phyloP scores from a whole-genome alignment of 345 rosid genomes.

The Brassica juncea region DNA sequence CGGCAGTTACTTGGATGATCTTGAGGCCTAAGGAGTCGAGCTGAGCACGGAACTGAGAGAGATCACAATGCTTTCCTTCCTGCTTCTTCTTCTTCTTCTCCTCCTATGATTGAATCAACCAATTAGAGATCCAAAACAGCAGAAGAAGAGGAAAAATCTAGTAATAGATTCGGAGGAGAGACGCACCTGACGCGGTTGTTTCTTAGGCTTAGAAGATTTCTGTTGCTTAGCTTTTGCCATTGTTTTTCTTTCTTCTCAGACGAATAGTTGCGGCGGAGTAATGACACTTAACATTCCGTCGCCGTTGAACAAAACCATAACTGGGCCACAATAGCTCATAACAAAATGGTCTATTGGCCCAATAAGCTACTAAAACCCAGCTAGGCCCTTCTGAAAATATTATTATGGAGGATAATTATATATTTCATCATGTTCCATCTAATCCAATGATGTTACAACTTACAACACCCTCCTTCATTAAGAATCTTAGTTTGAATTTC shows the following conservation, averaged over 20 bases:
- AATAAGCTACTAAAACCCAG: neutral
- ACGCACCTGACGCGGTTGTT: constrained; percentile 50
- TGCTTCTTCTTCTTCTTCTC: constrained; percentile 44
- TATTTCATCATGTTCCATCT: no score
- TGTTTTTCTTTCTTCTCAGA: neutral
- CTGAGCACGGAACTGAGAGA: constrained; percentile 61
- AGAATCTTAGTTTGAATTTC: no score
- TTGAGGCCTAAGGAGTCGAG: constrained; percentile 72
- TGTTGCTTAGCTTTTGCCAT: constrained; percentile 84
- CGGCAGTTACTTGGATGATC: constrained; percentile 77
- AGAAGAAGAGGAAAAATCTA: neutral
- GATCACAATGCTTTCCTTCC: constrained; percentile 54
- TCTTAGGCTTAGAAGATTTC: constrained; percentile 63
- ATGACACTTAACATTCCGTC: neutral
- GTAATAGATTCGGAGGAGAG: neutral
- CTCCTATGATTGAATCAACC: constrained; percentile 37
- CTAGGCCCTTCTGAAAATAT: neutral
- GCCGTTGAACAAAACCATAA: constrained; percentile 5
- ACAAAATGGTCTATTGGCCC: neutral
- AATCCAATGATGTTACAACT: no score
- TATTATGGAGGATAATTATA: no score
- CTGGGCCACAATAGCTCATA: neutral
- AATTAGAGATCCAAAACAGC: neutral
- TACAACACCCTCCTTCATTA: no score
- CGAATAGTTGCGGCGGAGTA: constrained; percentile 22